Conservation (phyloP, 106 monocot genomes). For the Dendrobium catenatum region DNA sequence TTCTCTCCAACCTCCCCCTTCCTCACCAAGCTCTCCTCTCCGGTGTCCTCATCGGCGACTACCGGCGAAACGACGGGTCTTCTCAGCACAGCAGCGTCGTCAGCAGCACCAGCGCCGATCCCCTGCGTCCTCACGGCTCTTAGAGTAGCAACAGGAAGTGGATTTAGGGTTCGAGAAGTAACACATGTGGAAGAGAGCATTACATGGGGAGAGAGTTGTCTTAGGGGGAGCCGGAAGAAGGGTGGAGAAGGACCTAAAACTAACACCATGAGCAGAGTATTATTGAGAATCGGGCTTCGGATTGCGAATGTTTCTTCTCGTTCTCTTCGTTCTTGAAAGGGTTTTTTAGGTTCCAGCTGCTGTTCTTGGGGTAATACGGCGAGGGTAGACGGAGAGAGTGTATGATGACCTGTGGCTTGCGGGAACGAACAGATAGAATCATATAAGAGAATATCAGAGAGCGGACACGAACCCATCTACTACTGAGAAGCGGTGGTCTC, state of each 20-base stretch:
- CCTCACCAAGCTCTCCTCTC: not conserved
- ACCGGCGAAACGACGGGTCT: conserved; percentile 4
- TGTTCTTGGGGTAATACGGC: not conserved
- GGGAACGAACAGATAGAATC: not conserved
- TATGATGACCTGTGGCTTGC: not conserved
- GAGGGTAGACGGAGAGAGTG: not conserved
- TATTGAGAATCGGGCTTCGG: not conserved
- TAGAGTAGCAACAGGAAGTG: not conserved
- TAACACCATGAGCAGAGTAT: not conserved
- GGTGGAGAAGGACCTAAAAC: not conserved
- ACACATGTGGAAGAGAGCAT: not conserved
- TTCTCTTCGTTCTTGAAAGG: not conserved
- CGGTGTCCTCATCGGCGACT: conserved; percentile 11
- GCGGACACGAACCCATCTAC: too few relatives aligned
- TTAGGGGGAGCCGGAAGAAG: not conserved
- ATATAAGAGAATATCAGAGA: too few relatives aligned
- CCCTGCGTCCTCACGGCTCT: not conserved
- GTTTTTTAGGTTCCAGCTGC: not conserved
- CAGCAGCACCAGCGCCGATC: not conserved
- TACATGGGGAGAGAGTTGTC: not conserved
- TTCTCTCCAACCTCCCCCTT: not conserved
- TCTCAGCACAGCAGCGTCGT: not conserved
- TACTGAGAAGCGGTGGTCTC: too few relatives aligned
- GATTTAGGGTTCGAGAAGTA: not conserved
- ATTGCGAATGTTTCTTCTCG: not conserved